These are phyloP conservation scores for Ecytonucleospora hepatopenaei DNA, from an alignment of 371 early-diverging fungal species.

Conservation along the genomic window DNA sequence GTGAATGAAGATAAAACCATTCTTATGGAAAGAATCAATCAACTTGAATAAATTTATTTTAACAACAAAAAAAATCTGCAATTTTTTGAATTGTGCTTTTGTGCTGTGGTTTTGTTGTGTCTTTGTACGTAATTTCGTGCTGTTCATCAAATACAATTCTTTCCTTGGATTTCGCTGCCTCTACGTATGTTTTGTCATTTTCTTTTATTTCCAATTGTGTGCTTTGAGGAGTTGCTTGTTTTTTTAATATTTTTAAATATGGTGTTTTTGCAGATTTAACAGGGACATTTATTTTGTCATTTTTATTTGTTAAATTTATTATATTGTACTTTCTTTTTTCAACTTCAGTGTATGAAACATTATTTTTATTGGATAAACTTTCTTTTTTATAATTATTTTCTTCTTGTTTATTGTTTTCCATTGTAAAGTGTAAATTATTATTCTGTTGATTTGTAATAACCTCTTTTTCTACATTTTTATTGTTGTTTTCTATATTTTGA, in stretches of 20 bases:
- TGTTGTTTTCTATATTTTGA: too few relatives aligned
- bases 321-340: neutral
- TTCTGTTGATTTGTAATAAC: too few relatives aligned
- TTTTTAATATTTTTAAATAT: neutral
- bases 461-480: too few relatives aligned
- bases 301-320: neutral
- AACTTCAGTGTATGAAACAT: too few relatives aligned
- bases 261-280: neutral
- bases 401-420: too few relatives aligned
- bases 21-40: slow-evolving; percentile 36
- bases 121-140: neutral
- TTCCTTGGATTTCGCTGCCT: neutral
- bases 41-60: neutral
- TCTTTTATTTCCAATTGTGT: too few relatives aligned
- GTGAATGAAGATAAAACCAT: slow-evolving; percentile 36
- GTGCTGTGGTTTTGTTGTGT: neutral
- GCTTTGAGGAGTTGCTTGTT: neutral
- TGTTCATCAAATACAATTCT: neutral
- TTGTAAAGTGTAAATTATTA: too few relatives aligned
- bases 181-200: neutral
- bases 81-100: neutral
- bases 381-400: too few relatives aligned
- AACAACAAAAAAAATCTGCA: neutral
- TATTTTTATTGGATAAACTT: too few relatives aligned
- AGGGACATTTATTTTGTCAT: neutral